phyloP scores from a whole-genome alignment of 345 rosid genomes.

The Triadica sebifera region DNA sequence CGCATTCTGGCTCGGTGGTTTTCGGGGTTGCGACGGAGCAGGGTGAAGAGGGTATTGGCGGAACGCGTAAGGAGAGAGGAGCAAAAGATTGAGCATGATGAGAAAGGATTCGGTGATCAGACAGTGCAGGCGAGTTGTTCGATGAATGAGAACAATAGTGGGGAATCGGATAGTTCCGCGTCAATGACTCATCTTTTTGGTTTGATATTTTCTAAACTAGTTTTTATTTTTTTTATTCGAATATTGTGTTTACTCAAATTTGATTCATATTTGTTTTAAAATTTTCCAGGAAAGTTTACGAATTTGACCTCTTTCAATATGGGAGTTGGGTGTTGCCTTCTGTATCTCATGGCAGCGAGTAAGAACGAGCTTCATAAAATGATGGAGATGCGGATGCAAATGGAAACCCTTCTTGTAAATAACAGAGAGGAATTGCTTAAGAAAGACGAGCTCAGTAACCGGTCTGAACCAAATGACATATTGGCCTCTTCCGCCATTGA shows the following conservation, averaged over 20 bases:
- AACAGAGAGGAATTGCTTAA: conserved; percentile 30
- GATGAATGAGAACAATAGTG: conserved; percentile 13
- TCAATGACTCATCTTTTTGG: conserved; percentile 15
- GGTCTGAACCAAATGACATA: conserved; percentile 20
- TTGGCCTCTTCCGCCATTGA: conserved; percentile 27
- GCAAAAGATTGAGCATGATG: neutral
- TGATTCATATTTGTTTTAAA: neutral
- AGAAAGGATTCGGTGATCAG: neutral
- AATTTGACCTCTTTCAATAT: conserved; percentile 40
- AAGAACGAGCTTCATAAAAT: conserved; percentile 59
- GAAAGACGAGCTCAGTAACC: conserved; percentile 20
- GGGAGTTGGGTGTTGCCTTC: conserved; percentile 53
- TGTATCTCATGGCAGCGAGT: conserved; percentile 49
- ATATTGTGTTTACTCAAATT: too few species aligned
- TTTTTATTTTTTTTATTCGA: neutral
- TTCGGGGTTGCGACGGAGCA: conserved; percentile 21
- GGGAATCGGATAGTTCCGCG: neutral
- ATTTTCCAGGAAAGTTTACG: conserved; percentile 26
- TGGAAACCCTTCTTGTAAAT: conserved; percentile 47
- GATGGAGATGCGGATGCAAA: conserved; percentile 43
- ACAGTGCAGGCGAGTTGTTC: conserved; percentile 5
- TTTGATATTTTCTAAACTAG: neutral
- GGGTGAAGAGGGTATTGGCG: neutral
- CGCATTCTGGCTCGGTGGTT: conserved; percentile 26
- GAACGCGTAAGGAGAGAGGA: neutral